Evolutionary conservation across 1,284 basidiomycete genomes (phyloP).

Genomic region (Neonothopanus nambi): DNA sequence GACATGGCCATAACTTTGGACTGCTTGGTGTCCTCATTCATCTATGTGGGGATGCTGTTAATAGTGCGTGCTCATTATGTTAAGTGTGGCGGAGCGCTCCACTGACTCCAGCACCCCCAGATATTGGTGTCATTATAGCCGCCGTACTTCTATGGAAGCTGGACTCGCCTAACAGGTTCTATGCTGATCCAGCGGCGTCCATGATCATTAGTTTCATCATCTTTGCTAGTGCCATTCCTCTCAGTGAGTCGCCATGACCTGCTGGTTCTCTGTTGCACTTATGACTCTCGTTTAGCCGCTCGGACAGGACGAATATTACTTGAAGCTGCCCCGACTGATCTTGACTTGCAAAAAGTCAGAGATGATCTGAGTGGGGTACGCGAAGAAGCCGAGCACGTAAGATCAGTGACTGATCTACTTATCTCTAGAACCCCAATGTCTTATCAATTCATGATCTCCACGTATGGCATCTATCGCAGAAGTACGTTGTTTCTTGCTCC

Average conservation of each 20-base stretch:
- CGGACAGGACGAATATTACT: slow-evolving; percentile 41
- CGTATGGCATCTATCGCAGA: slow-evolving; percentile 51
- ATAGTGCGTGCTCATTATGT: slow-evolving; percentile 34
- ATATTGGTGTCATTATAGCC: slow-evolving; percentile 48
- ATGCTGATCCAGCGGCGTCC: slow-evolving; percentile 48
- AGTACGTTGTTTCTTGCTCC: slow-evolving; percentile 32
- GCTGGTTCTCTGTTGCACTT: not conserved
- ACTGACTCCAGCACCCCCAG: slow-evolving; percentile 22
- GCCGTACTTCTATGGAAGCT: slow-evolving; percentile 46
- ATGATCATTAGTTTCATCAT: slow-evolving; percentile 47
- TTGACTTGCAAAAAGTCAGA: slow-evolving; percentile 47
- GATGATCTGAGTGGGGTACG: slow-evolving; percentile 42
- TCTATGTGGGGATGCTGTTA: slow-evolving; percentile 47
- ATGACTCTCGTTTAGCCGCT: slow-evolving; percentile 11
- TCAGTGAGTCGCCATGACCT: slow-evolving; percentile 35
- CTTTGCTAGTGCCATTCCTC: slow-evolving; percentile 46
- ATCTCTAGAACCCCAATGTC: slow-evolving; percentile 37
- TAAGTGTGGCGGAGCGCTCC: not conserved
- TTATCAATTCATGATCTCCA: slow-evolving; percentile 49
- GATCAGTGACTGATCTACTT: not conserved
- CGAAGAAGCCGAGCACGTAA: not conserved
- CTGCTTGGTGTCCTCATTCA: slow-evolving; percentile 45
- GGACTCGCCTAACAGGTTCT: slow-evolving; percentile 41
- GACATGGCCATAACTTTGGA: slow-evolving; percentile 39
- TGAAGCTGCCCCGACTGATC: slow-evolving; percentile 45